phyloP scores from a whole-genome alignment of 441 rosid species.

The Isatis lusitanica region DNA sequence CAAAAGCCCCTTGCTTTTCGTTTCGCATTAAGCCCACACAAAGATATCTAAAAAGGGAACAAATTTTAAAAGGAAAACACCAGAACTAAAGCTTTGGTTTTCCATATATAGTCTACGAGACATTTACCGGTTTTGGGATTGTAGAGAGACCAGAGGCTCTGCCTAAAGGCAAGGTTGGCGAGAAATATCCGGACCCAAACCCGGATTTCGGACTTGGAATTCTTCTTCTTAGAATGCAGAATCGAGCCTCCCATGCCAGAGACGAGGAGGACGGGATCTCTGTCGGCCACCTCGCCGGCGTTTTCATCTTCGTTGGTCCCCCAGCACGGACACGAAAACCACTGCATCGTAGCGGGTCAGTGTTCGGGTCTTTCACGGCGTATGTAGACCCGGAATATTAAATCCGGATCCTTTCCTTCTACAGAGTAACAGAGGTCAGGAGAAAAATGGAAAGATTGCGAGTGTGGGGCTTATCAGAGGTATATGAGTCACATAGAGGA shows the following conservation, averaged over 20 bases:
- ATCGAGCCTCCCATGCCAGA: constrained; percentile 87
- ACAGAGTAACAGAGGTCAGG: background rate
- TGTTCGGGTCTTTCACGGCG: background rate
- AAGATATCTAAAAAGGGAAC: background rate
- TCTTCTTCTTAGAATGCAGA: constrained; percentile 72
- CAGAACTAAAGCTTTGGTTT: background rate
- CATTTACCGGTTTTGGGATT: constrained; percentile 68
- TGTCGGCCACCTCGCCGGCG: constrained; percentile 22
- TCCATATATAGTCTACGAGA: background rate
- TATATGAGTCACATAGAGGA: background rate
- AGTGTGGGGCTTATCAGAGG: constrained; percentile 28
- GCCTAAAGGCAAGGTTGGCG: constrained; percentile 77
- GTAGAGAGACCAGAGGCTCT: constrained; percentile 72
- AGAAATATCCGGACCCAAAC: constrained; percentile 88
- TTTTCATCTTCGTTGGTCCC: constrained; percentile 32
- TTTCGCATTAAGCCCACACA: background rate
- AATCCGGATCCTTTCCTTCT: constrained; percentile 25
- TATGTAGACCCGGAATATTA: constrained; percentile 24
- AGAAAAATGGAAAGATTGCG: background rate
- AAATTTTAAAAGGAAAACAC: background rate
- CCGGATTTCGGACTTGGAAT: constrained; percentile 50
- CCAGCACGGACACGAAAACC: constrained; percentile 57
- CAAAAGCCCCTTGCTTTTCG: too few species aligned
- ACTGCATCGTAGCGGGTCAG: constrained; percentile 33
- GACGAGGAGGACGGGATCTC: constrained; percentile 67